Conservation (phyloP, 371 early-diverging fungal species). For the Syncephalis plumigaleata region DNA sequence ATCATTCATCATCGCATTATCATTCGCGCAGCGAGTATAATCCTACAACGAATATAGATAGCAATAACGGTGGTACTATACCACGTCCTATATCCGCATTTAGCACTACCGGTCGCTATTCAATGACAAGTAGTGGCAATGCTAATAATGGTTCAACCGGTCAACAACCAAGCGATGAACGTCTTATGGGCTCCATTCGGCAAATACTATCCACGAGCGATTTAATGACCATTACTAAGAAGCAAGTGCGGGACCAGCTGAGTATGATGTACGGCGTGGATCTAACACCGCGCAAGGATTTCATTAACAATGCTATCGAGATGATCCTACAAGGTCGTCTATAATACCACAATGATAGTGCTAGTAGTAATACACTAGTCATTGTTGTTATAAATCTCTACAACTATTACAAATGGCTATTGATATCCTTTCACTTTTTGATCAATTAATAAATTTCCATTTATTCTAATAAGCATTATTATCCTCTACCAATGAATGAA, state of each 20-base stretch:
- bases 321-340: constrained; percentile 25
- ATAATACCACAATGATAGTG: too few species aligned
- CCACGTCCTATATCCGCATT: not conserved
- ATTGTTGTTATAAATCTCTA: too few species aligned
- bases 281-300: constrained; percentile 52
- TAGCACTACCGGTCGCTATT: not conserved
- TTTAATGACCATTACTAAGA: constrained; percentile 62
- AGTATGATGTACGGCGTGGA: constrained; percentile 56
- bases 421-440: too few species aligned
- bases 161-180: too few species aligned
- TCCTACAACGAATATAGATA: not conserved
- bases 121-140: not conserved
- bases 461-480: too few species aligned
- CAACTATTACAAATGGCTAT: too few species aligned
- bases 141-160: too few species aligned
- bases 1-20: not conserved
- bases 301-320: constrained; percentile 74
- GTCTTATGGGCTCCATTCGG: too few species aligned
- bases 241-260: constrained; percentile 71
- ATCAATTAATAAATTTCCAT: too few species aligned
- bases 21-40: not conserved
- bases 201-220: constrained; percentile 56
- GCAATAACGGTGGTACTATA: not conserved
- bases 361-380: not conserved
- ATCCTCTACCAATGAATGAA: too few species aligned